phyloP scores from a whole-genome alignment of 805 yeast species.

The Yarrowia sp. region DNA sequence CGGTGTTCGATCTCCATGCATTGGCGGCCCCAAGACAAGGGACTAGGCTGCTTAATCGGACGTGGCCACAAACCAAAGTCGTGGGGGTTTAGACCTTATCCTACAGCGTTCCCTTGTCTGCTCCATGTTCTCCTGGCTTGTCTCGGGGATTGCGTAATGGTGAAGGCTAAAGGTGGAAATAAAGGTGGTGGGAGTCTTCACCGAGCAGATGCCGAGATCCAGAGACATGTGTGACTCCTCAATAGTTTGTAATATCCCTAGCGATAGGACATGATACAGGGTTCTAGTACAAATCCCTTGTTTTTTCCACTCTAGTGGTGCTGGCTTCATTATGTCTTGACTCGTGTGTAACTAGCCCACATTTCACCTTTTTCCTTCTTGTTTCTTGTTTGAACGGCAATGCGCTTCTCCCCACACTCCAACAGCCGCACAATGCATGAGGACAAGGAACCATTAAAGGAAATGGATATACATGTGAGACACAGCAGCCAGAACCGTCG shows the following conservation, averaged over 20 bases:
- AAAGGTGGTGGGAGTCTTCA: neutral
- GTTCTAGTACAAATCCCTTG: neutral
- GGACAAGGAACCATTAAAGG: neutral
- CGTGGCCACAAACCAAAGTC: neutral
- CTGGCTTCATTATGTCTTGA: neutral
- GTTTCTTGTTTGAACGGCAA: neutral
- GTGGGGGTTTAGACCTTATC: slow-evolving; percentile 7
- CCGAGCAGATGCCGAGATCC: slow-evolving; percentile 1
- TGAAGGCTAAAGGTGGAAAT: neutral
- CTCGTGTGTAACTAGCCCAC: neutral
- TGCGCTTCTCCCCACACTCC: slow-evolving; percentile 11
- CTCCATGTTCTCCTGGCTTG: neutral
- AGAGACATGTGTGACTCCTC: too few species aligned
- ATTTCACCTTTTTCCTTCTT: neutral
- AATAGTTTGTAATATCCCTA: too few species aligned
- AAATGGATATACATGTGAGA: neutral
- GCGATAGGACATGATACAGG: neutral
- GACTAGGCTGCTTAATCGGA: slow-evolving; percentile 7
- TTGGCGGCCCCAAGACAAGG: slow-evolving; percentile 7
- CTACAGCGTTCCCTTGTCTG: neutral
- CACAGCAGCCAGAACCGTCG: neutral
- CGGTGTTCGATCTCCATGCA: neutral
- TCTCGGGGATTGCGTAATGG: neutral
- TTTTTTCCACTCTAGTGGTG: too few species aligned
- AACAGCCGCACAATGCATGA: neutral